These are phyloP conservation scores for Pichia sp. DNA, from an alignment of 1,139 yeast species.

Conservation along the genomic window DNA sequence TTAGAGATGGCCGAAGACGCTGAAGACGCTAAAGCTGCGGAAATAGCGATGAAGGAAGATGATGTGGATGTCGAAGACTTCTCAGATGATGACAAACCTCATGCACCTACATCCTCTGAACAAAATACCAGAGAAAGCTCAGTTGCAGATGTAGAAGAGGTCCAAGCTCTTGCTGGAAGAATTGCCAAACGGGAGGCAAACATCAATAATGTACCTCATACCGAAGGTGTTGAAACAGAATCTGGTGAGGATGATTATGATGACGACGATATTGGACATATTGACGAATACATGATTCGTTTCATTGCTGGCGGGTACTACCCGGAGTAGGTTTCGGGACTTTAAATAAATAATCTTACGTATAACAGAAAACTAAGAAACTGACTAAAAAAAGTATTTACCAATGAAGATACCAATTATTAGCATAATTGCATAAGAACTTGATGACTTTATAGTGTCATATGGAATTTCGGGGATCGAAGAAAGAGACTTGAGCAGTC, in stretches of 20 bases:
- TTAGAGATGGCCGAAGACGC: slow-evolving; percentile 95
- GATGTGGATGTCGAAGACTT: slow-evolving; percentile 83
- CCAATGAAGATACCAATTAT: slow-evolving; percentile 26
- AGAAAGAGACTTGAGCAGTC: slow-evolving; percentile 26
- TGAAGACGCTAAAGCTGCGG: slow-evolving; percentile 92
- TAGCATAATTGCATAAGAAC: slow-evolving; percentile 22
- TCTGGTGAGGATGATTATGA: slow-evolving; percentile 29
- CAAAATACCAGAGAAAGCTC: background rate
- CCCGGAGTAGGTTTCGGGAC: slow-evolving; percentile 29
- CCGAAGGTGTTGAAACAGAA: background rate
- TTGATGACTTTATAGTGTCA: slow-evolving; percentile 14
- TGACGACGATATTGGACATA: slow-evolving; percentile 77
- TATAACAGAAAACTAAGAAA: background rate
- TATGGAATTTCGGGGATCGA: slow-evolving; percentile 27
- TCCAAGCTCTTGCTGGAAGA: slow-evolving; percentile 20
- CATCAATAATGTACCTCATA: background rate
- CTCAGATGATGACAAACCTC: slow-evolving; percentile 33
- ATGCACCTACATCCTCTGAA: too few relatives aligned
- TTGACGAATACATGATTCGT: slow-evolving; percentile 94
- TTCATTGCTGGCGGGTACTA: slow-evolving; percentile 80
- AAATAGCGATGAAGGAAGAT: slow-evolving; percentile 81
- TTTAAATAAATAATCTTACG: background rate
- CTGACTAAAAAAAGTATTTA: slow-evolving; percentile 1
- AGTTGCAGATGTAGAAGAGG: slow-evolving; percentile 18
- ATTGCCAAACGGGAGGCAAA: slow-evolving; percentile 17